A percentile compares a stretch with the other conserved stretches of the same genome.
Evolutionary conservation across 768 basidiomycete species (phyloP).

Genomic region (Obba rivulosa): DNA sequence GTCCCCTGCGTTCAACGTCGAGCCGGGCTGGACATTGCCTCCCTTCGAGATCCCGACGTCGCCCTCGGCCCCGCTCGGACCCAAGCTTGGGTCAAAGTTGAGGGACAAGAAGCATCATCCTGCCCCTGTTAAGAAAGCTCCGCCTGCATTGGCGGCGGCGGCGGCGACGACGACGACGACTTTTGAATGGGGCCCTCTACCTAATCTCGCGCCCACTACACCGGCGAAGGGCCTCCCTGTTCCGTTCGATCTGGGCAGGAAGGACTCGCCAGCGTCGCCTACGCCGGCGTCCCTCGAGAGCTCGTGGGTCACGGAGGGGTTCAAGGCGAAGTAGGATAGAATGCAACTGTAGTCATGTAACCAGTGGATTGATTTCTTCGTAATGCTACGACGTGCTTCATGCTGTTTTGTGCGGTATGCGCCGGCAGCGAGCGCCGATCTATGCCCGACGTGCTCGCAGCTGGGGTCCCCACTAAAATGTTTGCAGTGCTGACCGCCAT

Average conservation of each 20-base stretch:
- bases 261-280: background rate
- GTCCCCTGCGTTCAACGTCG: background rate
- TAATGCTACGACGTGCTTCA: too few relatives aligned
- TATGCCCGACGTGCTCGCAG: slow-evolving; percentile 3
- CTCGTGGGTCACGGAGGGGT: slow-evolving; percentile 11
- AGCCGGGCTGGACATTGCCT: background rate
- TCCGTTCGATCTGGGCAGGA: slow-evolving; percentile 1
- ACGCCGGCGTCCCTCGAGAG: slow-evolving; percentile 6
- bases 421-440: slow-evolving; percentile 7
- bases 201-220: slow-evolving; percentile 22
- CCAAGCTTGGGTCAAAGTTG: background rate
- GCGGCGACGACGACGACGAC: slow-evolving; percentile 19
- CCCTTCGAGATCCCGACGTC: background rate
- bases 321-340: background rate
- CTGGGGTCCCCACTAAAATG: background rate
- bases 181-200: slow-evolving; percentile 64
- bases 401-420: too few relatives aligned
- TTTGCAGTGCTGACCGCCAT: background rate
- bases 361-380: background rate
- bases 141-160: slow-evolving; percentile 10
- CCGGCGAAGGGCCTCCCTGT: slow-evolving; percentile 15
- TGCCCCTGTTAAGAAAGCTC: slow-evolving; percentile 28
- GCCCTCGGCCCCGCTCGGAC: background rate
- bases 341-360: background rate
- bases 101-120: slow-evolving; percentile 24